Evolutionary conservation across 768 basidiomycete genomes (phyloP).

Genomic region (Tricholomella constricta): DNA sequence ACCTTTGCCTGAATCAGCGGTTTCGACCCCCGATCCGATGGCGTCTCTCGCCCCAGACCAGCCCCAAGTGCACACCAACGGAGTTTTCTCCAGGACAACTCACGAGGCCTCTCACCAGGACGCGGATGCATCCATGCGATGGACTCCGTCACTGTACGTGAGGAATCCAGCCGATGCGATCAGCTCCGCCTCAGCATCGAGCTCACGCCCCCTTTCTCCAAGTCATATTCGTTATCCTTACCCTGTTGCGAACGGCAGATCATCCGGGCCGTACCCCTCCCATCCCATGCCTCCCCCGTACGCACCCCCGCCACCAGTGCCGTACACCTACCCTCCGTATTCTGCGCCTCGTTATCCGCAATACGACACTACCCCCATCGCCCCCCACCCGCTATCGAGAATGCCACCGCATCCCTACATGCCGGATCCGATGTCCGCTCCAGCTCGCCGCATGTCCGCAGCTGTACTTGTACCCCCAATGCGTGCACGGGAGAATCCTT

Average conservation of each 20-base stretch:
- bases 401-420: slow-evolving; percentile 9
- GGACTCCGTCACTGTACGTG: neutral
- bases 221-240: slow-evolving; percentile 13
- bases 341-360: slow-evolving; percentile 16
- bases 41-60: slow-evolving; percentile 18
- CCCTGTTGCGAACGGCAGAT: slow-evolving; percentile 6
- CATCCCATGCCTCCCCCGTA: slow-evolving; percentile 13
- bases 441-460: slow-evolving; percentile 2
- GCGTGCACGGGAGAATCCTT: slow-evolving; percentile 16
- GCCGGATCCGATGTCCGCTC: neutral
- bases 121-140: neutral
- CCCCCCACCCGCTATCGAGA: slow-evolving; percentile 7
- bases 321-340: slow-evolving; percentile 20
- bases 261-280: slow-evolving; percentile 8
- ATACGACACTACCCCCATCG: slow-evolving; percentile 8
- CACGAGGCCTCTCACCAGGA: neutral
- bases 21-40: slow-evolving; percentile 23
- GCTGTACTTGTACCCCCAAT: slow-evolving; percentile 8
- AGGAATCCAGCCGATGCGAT: neutral
- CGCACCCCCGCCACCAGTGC: slow-evolving; percentile 1
- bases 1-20: slow-evolving; percentile 20
- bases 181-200: neutral
- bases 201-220: slow-evolving; percentile 6
- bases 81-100: neutral
- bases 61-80: neutral